Evolutionary conservation across 2,329 filamentous ascomycete species (phyloP).

Genomic region (Chaetomiaceae sp.): DNA sequence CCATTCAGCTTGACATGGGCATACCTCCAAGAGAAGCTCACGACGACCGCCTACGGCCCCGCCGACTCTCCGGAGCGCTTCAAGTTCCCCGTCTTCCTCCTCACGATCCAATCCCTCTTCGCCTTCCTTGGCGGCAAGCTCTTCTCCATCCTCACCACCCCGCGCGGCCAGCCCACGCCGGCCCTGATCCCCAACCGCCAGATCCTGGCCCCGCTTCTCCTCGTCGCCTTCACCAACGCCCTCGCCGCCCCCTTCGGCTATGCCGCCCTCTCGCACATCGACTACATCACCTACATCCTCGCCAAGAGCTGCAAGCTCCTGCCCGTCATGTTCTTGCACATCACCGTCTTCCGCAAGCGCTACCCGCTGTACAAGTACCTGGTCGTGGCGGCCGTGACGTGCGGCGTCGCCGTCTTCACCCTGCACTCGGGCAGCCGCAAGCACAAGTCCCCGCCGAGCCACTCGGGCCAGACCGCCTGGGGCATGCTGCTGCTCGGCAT

Average conservation of each 20-base stretch:
- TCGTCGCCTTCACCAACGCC: constrained; percentile 82
- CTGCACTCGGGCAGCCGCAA: constrained; percentile 66
- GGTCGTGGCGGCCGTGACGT: constrained; percentile 84
- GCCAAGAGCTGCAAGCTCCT: constrained; percentile 98
- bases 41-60: constrained; percentile 79
- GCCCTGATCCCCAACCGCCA: constrained; percentile 70
- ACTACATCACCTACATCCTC: constrained; percentile 96
- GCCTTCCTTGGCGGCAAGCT: constrained; percentile 75
- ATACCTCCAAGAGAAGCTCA: constrained; percentile 93
- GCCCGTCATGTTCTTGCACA: constrained; percentile 96
- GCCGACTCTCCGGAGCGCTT: constrained; percentile 56
- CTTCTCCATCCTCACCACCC: constrained; percentile 69
- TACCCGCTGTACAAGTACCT: constrained; percentile 97
- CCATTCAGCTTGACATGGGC: constrained; percentile 87
- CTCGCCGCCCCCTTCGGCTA: constrained; percentile 96
- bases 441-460: constrained; percentile 27
- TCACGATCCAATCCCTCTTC: constrained; percentile 90
- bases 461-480: constrained; percentile 61
- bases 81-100: constrained; percentile 90
- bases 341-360: constrained; percentile 80
- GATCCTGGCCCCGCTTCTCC: constrained; percentile 72
- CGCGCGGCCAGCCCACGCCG: constrained; percentile 43
- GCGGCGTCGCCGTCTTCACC: constrained; percentile 91
- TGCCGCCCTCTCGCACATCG: constrained; percentile 84
- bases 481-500: constrained; percentile 79